Base-by-base conservation (phyloP, 2,329 filamentous ascomycete genomes). In the Fusarium drepaniforme region DNA sequence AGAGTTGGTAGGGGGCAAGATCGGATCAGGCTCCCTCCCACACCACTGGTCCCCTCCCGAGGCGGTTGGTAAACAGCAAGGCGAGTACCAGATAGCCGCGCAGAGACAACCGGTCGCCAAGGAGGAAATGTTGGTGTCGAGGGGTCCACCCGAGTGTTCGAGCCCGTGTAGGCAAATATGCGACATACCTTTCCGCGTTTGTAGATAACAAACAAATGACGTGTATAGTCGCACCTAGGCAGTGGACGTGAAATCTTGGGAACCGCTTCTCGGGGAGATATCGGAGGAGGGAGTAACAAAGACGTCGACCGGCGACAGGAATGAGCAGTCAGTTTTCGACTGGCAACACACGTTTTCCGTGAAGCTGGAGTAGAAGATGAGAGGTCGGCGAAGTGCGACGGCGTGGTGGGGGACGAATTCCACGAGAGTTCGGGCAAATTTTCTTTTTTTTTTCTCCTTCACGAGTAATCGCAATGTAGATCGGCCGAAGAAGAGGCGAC, bases 241-340 rank as follows among this genome's bases (percentile, higher is more conserved):
- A 44, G 70, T 75, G 33, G 60, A 53, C 59, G 53, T 37, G 33
- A 71, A 61, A 57, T 40, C 64, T 75, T 72, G 42, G 64, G 65
- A 68, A 73, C 70, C 65, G 64, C 68, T 75, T 74, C 66, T 75
- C 42, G 71, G 42, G 46, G 60, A 71, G 35, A 28, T 44, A 56
- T 60, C 65, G 63, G 58, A 58, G 44, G 68, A 66, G 62, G 68
- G 64, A 66, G 63, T 51, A 73, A 61, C 66, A 59, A 62, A 57
- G 53, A 75, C 64, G 77, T 79, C 77, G 77, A 69, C 77, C 77
- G 64, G 77, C 77, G 77, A 79, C 77, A 68, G 76, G 53, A 75
- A 69, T 40, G 61, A 58, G 67, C 35, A 71, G 70, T 75, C 69
- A 64, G 12, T 42, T 64, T 63, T 51, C 49, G 60, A 53, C 35